phyloP scores from a whole-genome alignment of 129 eudicot species.

The Tagetes patula region DNA sequence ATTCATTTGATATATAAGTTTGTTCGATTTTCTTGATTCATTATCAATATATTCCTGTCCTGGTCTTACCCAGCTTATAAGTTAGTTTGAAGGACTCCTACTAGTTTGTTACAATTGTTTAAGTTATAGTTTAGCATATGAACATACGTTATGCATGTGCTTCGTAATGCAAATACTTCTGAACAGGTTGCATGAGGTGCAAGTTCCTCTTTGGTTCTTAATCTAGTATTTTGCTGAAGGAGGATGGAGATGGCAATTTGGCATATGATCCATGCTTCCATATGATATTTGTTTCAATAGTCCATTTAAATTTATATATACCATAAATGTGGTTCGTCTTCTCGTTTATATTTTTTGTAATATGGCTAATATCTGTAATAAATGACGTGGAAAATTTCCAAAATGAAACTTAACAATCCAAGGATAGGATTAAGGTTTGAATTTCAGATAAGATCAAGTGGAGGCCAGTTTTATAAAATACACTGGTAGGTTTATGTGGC shows the following conservation, averaged over 20 bases:
- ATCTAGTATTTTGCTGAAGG: neutral
- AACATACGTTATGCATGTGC: neutral
- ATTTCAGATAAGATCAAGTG: conserved; percentile 9
- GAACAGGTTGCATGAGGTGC: neutral
- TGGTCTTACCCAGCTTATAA: neutral
- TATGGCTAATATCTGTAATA: neutral
- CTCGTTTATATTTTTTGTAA: neutral
- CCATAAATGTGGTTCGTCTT: neutral
- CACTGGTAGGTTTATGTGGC: conserved; percentile 18
- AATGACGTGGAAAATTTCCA: neutral
- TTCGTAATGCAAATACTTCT: neutral
- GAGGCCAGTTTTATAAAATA: neutral
- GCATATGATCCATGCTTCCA: conserved; percentile 2
- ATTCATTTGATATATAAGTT: neutral
- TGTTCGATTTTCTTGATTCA: neutral
- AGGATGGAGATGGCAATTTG: conserved; percentile 14
- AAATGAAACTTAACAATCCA: neutral
- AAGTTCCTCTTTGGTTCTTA: conserved; percentile 2
- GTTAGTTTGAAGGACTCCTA: neutral
- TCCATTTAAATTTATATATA: neutral
- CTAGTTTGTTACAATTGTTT: neutral
- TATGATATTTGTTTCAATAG: neutral
- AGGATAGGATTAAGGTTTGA: neutral
- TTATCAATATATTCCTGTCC: neutral
- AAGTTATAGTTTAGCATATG: conserved; percentile 5